A percentile compares a stretch with the other conserved stretches of the same genome.
These are phyloP conservation scores for Boletus rex-veris DNA, from an alignment of 768 basidiomycete genomes.

Conservation along the genomic window DNA sequence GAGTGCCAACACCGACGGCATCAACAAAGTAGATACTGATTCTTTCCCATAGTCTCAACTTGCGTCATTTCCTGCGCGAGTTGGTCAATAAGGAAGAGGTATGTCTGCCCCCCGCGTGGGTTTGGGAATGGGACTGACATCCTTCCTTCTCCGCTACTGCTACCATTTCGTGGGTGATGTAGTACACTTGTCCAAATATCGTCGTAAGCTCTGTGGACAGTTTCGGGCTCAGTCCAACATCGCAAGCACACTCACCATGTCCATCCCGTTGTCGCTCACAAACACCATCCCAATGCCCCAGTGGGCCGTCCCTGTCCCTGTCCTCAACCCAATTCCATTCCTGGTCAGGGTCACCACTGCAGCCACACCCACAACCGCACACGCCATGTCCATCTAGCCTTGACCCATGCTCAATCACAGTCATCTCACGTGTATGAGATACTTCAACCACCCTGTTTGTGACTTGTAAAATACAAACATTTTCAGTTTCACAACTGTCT, in stretches of 20 bases:
- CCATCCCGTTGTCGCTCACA: constrained; percentile 6
- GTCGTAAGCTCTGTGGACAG: constrained; percentile 18
- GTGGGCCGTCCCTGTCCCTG: neutral
- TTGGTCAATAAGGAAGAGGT: constrained; percentile 27
- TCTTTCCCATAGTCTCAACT: constrained; percentile 21
- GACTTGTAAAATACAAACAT: neutral
- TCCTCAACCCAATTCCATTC: neutral
- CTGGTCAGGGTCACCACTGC: neutral
- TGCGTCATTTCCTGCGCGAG: constrained; percentile 27
- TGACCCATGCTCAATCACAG: constrained; percentile 9
- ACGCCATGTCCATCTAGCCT: neutral
- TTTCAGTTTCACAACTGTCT: too few species aligned
- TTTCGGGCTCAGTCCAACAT: constrained; percentile 14
- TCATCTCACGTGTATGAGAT: constrained; percentile 15
- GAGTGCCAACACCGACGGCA: constrained; percentile 1
- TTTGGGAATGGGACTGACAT: neutral
- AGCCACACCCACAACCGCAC: neutral
- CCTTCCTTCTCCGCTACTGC: neutral
- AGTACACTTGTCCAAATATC: constrained; percentile 28
- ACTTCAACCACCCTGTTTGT: neutral
- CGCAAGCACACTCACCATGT: constrained; percentile 7
- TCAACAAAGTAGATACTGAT: neutral
- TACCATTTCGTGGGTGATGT: neutral
- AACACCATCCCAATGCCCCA: neutral
- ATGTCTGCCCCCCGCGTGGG: neutral